These are phyloP conservation scores for Alternaria arborescens DNA, from an alignment of 2,329 filamentous ascomycete species.

Conservation along the genomic window DNA sequence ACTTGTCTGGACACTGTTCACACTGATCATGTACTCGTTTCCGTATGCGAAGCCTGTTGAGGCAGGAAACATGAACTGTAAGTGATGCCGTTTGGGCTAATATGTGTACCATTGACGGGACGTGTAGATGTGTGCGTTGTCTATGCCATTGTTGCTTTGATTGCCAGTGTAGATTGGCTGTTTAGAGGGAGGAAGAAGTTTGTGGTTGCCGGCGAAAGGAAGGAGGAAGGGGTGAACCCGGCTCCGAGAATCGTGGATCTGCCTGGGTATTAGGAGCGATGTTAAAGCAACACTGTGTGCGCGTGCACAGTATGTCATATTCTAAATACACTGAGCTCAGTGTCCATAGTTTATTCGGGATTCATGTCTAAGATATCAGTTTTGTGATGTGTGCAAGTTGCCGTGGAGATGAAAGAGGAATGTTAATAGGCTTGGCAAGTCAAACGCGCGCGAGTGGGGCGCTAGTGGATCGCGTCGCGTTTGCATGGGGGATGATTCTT, in stretches of 20 bases:
- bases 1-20: conserved; percentile 59
- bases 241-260: conserved; percentile 3
- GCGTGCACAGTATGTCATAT: too few species aligned
- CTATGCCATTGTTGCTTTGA: conserved; percentile 36
- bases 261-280: not conserved
- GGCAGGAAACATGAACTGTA: conserved; percentile 46
- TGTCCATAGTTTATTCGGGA: too few species aligned
- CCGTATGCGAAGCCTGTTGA: conserved; percentile 43
- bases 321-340: too few species aligned
- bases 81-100: not conserved
- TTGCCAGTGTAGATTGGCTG: conserved; percentile 44
- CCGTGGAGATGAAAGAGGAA: conserved; percentile 19
- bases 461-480: conserved; percentile 38
- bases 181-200: conserved; percentile 42
- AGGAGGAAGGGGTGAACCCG: conserved; percentile 27
- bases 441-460: conserved; percentile 26
- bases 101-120: conserved; percentile 13
- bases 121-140: conserved; percentile 23
- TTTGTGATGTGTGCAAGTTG: conserved; percentile 7
- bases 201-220: conserved; percentile 39
- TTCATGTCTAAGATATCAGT: not conserved
- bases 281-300: too few species aligned
- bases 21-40: conserved; percentile 58
- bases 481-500: conserved; percentile 28
- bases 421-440: conserved; percentile 34